phyloP scores from a whole-genome alignment of 1,284 basidiomycete genomes.

The Cystobasidium pallidum region DNA sequence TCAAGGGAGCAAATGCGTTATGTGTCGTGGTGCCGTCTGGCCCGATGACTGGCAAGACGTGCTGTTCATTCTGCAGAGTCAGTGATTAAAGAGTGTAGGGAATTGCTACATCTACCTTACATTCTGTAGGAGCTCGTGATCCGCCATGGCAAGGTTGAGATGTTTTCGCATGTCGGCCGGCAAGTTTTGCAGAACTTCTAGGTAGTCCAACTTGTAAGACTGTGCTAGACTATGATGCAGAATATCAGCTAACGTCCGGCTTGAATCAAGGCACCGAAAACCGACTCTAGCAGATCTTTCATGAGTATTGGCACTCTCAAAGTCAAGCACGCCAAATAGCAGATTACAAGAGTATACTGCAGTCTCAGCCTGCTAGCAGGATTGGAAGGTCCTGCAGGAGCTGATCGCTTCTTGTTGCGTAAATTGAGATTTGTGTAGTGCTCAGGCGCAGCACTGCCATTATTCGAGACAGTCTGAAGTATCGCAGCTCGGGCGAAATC shows the following conservation, averaged over 20 bases:
- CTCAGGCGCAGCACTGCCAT: too few species aligned
- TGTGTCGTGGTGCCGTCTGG: too few species aligned
- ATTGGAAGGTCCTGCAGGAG: not conserved
- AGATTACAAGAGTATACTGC: slow-evolving; percentile 47
- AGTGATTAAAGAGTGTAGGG: not conserved
- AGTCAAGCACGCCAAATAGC: slow-evolving; percentile 50
- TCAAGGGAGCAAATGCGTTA: slow-evolving; percentile 13
- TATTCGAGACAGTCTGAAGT: not conserved
- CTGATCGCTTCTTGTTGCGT: not conserved
- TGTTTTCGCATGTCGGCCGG: slow-evolving; percentile 47
- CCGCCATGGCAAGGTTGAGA: slow-evolving; percentile 12
- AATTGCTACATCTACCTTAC: not conserved
- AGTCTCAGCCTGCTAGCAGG: slow-evolving; percentile 15
- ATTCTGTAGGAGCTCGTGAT: not conserved
- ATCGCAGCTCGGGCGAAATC: not conserved
- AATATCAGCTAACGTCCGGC: not conserved
- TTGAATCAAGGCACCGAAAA: not conserved
- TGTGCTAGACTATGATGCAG: slow-evolving; percentile 47
- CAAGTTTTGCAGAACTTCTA: slow-evolving; percentile 44
- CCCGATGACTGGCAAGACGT: slow-evolving; percentile 1
- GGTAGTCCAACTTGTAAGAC: slow-evolving; percentile 47
- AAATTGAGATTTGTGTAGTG: too few species aligned
- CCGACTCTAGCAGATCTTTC: slow-evolving; percentile 50
- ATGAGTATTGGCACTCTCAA: slow-evolving; percentile 49
- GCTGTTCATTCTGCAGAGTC: not conserved